phyloP scores from a whole-genome alignment of 306 rosid species.

The Lupinus albus region DNA sequence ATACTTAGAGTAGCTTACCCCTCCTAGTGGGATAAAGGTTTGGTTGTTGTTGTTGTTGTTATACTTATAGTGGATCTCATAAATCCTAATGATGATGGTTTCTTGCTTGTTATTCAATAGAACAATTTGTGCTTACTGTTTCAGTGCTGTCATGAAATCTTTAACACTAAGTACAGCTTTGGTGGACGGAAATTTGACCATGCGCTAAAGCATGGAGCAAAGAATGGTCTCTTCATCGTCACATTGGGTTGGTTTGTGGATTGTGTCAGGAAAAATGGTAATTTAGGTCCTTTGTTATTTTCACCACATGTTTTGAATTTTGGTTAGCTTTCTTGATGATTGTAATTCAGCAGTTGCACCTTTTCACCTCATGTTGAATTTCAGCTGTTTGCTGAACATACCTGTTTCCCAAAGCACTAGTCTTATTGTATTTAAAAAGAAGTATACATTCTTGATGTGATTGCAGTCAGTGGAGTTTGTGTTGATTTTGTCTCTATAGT shows the following conservation, averaged over 20 bases:
- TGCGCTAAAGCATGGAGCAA: conserved; percentile 84
- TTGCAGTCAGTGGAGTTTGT: too few species aligned
- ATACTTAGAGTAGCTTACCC: too few species aligned
- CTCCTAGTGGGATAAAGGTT: too few species aligned
- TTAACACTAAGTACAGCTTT: conserved; percentile 74
- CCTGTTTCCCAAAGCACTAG: too few species aligned
- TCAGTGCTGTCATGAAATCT: conserved; percentile 46
- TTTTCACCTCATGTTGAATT: too few species aligned
- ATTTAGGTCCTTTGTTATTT: conserved; percentile 30
- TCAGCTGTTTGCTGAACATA: too few species aligned
- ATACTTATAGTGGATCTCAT: conserved; percentile 24
- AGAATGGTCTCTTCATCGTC: conserved; percentile 74
- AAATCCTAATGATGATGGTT: conserved; percentile 35
- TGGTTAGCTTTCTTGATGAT: conserved; percentile 23
- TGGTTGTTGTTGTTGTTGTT: too few species aligned
- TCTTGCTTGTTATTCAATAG: conserved; percentile 24
- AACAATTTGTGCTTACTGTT: conserved; percentile 33
- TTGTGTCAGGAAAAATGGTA: conserved; percentile 85
- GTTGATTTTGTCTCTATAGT: too few species aligned
- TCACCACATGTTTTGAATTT: conserved; percentile 17
- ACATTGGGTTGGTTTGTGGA: conserved; percentile 98
- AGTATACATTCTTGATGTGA: too few species aligned
- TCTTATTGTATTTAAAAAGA: too few species aligned
- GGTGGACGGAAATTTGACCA: conserved; percentile 95
- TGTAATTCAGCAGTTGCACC: not conserved